Evolutionary conservation across 73 alveolate genomes (phyloP), one percentile per base, ranked within the genome.

Genomic region (Paramecium caudatum): DNA sequence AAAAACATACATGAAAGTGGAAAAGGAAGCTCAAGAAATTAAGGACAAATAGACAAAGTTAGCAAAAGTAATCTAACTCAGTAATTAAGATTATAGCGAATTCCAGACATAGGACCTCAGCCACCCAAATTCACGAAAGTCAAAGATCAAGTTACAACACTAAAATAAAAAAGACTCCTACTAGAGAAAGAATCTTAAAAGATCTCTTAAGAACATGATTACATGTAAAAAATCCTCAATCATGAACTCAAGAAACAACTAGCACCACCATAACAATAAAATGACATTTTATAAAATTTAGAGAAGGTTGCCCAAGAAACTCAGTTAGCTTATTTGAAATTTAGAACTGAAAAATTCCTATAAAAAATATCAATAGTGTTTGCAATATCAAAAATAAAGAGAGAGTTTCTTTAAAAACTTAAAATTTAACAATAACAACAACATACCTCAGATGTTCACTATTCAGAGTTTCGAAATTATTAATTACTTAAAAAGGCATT

Each of bases 241-340:
- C 36, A 74, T 41, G 43, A 36, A 74, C 43, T 74, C 16, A 74
- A 45, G 65, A 23, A 23, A 41, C 32, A 74, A 45, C 32, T 55
- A 6, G 80, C 88, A 39, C 88, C 36, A 30, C n/a, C 68, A 15
- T 13, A 37, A 23, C 30, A 36, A 5, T 27, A 37, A 9, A 45
- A 74, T 45, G 62, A 74, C 17, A 74, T 74, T 19, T 39, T 74
- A 45, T 10, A 21, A 41, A 74, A 74, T 41, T 19, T 74, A 74
- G 88, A 74, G 19, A 74, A 74, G 32, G 88, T 39, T 34, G 88
- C 88, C 12, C 8, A 74, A 19, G 88, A 74, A 19, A 74, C 88
- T 17, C 19, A 74, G 32, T 21, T 19, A 9, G 43, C 43, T n/a
- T 74, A 74, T 74, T 6, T 27, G 8, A 74, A 74, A 39, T 74